Base-by-base conservation (phyloP, 495 filamentous ascomycete species). In the Cairneyella variabilis region DNA sequence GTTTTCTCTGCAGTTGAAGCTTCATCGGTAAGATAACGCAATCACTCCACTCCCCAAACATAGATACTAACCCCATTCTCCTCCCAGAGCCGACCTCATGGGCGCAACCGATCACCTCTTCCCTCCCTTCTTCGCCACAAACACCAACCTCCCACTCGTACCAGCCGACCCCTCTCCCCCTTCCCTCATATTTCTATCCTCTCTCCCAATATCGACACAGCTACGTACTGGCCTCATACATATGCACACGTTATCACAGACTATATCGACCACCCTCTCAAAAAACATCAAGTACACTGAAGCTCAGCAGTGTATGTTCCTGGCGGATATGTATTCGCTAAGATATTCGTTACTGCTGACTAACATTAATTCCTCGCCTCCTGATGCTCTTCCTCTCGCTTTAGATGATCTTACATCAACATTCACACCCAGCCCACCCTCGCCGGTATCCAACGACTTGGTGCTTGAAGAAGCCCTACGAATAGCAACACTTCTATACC, bases 81-180 rank as follows among this genome's bases (percentile, higher is more conserved):
- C n/a, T n/a, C n/a, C n/a, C n/a, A 49, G 46, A 12, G n/a, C 26
- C 10, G 46, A 49, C 23, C 18, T 37, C n/a, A 36, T 20, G 46
- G 46, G 46, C 12, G 46, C 46, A 1, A 38, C 21, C 6, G 28
- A 49, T 9, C 17, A 49, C 30, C 28, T 49, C 30, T 37, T 16
- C 14, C 11, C 17, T 14, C 46, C 46, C 4, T 38, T 21, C 16
- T 49, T 49, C 16, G 3, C 28, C 20, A 8, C 0, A 49, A 9
- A 14, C 9, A 27, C 14, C 22, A 20, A n/a, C 21, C 46, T 49
- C 26, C 28, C 28, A 12, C 22, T 14, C 10, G 17, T 38, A 18
- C 17, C 18, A 20, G 36, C 46, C 21, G 28, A 14, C 27, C 20
- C 46, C 12, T 22, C 17, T 5, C 5, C 32, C 26, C 3, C 27